phyloP scores from a whole-genome alignment of 495 filamentous ascomycete species.

The Glarea lozoyensis region DNA sequence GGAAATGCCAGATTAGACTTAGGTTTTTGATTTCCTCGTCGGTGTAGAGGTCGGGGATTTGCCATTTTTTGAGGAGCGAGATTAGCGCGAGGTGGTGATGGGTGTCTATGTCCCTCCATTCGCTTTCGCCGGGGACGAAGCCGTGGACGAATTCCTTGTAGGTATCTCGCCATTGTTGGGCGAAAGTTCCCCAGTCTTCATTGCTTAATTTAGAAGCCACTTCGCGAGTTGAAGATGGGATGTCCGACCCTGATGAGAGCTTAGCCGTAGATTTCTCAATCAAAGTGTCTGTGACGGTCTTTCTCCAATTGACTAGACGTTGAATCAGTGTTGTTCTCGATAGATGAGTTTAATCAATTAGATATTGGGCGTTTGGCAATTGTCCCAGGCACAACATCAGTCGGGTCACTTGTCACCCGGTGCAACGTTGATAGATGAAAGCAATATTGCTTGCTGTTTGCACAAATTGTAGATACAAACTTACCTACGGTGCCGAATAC shows the following conservation, averaged over 20 bases:
- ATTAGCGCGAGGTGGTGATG: constrained; percentile 56
- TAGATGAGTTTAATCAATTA: too few species aligned
- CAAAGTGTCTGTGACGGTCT: constrained; percentile 47
- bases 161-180: constrained; percentile 56
- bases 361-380: too few species aligned
- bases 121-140: constrained; percentile 38
- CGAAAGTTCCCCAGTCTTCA: constrained; percentile 51
- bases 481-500: constrained; percentile 60
- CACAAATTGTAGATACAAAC: too few species aligned
- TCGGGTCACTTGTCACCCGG: too few species aligned
- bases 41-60: constrained; percentile 48
- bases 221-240: constrained; percentile 35
- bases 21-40: constrained; percentile 48
- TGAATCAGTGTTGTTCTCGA: too few species aligned
- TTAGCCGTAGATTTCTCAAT: constrained; percentile 36
- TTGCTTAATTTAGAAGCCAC: constrained; percentile 40
- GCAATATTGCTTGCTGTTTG: too few species aligned
- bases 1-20: constrained; percentile 57
- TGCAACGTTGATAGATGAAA: too few species aligned
- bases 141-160: constrained; percentile 51
- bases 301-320: constrained; percentile 54
- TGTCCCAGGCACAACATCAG: too few species aligned
- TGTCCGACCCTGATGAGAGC: constrained; percentile 24
- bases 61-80: constrained; percentile 43
- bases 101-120: constrained; percentile 51